Conservation (phyloP, 2,329 filamentous ascomycete genomes). For the Lachnellula willkommii region DNA sequence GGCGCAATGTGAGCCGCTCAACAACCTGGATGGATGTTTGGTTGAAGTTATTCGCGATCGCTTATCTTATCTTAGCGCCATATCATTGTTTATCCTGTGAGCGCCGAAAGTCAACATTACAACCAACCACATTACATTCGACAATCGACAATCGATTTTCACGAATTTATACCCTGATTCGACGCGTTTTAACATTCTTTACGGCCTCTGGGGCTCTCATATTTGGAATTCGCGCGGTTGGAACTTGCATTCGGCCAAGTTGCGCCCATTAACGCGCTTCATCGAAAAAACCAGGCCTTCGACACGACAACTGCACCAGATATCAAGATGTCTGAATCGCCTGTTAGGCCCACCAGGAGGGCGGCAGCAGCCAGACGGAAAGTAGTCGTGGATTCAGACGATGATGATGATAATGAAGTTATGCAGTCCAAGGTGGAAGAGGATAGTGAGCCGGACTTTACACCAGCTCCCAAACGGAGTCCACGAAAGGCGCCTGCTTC, state of each 20-base stretch:
- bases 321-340: slow-evolving; percentile 27
- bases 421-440: slow-evolving; percentile 53
- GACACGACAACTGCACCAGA: neutral
- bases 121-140: slow-evolving; percentile 5
- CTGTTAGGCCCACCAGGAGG: slow-evolving; percentile 54
- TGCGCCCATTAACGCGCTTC: slow-evolving; percentile 3
- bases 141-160: slow-evolving; percentile 12
- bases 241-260: neutral
- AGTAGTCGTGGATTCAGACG: slow-evolving; percentile 67
- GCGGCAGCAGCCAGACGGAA: slow-evolving; percentile 58
- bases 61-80: slow-evolving; percentile 22
- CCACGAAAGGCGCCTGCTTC: slow-evolving; percentile 49
- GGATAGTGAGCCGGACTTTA: slow-evolving; percentile 71
- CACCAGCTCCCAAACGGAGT: slow-evolving; percentile 55
- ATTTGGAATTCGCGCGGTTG: neutral
- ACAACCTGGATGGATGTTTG: neutral
- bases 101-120: neutral
- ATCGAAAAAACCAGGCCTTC: neutral
- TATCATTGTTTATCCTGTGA: slow-evolving; percentile 2
- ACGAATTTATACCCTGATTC: slow-evolving; percentile 1
- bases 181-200: slow-evolving; percentile 13
- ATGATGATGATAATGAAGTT: slow-evolving; percentile 72
- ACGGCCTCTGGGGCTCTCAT: neutral
- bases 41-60: slow-evolving; percentile 6
- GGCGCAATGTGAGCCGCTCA: neutral